These are phyloP conservation scores for Colletotrichum shisoi DNA, from an alignment of 2,329 filamentous ascomycete species.

Conservation along the genomic window DNA sequence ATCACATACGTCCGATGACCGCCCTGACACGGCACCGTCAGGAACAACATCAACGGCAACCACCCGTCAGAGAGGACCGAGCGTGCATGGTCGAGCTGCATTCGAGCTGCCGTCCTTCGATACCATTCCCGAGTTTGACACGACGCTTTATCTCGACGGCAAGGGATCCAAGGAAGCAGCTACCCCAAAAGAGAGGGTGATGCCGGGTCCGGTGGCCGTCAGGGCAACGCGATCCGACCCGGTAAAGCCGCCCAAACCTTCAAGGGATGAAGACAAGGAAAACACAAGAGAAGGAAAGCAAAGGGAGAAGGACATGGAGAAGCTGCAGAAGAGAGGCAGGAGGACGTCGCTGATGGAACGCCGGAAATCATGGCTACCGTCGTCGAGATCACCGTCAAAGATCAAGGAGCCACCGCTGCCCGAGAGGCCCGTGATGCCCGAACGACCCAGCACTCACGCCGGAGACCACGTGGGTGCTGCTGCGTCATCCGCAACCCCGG, in stretches of 20 bases:
- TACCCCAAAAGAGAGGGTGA: conserved; percentile 44
- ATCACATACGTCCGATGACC: conserved; percentile 49
- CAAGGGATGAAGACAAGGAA: conserved; percentile 34
- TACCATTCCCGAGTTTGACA: conserved; percentile 58
- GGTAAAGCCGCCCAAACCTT: conserved; percentile 21
- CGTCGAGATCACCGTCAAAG: conserved; percentile 54
- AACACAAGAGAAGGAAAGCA: conserved; percentile 34
- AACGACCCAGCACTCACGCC: conserved; percentile 39
- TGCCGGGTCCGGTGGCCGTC: neutral
- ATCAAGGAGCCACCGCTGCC: conserved; percentile 46
- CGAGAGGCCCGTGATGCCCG: conserved; percentile 39
- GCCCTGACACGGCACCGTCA: conserved; percentile 39
- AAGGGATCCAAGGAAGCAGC: conserved; percentile 40
- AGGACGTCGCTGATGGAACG: conserved; percentile 59
- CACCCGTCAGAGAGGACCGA: conserved; percentile 38
- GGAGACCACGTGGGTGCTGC: conserved; percentile 33
- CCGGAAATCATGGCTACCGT: conserved; percentile 62
- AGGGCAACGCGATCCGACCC: conserved; percentile 13
- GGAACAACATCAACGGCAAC: conserved; percentile 17
- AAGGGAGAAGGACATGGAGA: conserved; percentile 31
- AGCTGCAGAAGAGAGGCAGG: conserved; percentile 44
- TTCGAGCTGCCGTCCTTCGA: conserved; percentile 65
- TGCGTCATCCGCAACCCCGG: conserved; percentile 25
- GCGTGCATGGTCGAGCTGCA: conserved; percentile 48
- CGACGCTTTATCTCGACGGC: conserved; percentile 53